Evolutionary conservation across 805 yeast species (phyloP), one percentile per base, ranked within the genome.

Genomic region (Lachancea fermentati): DNA sequence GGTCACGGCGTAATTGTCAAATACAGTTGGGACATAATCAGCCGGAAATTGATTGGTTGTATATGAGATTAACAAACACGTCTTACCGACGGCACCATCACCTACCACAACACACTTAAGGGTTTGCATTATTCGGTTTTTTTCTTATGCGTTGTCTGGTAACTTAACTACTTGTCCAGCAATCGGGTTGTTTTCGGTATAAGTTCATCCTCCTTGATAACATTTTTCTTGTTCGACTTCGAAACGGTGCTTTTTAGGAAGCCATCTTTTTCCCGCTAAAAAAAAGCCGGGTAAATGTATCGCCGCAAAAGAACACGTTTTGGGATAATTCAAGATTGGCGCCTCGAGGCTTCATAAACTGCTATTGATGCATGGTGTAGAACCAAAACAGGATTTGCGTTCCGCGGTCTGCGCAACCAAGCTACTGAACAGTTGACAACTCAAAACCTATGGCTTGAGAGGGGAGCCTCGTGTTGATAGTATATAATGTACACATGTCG

Each of bases 61-160:
- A 68, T 91, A 91, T 49, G 97, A 89, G 59, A 91, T 91, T 53
- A 93, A 75, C 48, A 93, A 78, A 70, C 97, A 91, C 14, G 97
- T 91, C 74, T 88, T 91, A 55, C 98, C 98, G 49, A 93, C 97
- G 54, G 97, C 97, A 85, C 98, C 98, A 69, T 93, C 98, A 51
- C 98, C 98, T 42, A 93, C 97, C 50, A 91, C 97, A 51, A 93
- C 97, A 75, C 97, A 93, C 69, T 91, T 91, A 65, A 85, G 65
- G 36, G 75, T 70, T 57, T 69, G 73, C 75, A 70, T 70, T 26
- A 35, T 54, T 22, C 14, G 24, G 34, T 33, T 30, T 26, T 36
- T 14, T 43, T 24, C 31, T 32, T 34, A 8, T 34, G 26, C 26
- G 7, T 22, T 22, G 26, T 22, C 26, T 22, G 11, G 11, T 22